Evolutionary conservation across 2,329 filamentous ascomycete genomes (phyloP).

Genomic region (Cryphonectria carpinicola): DNA sequence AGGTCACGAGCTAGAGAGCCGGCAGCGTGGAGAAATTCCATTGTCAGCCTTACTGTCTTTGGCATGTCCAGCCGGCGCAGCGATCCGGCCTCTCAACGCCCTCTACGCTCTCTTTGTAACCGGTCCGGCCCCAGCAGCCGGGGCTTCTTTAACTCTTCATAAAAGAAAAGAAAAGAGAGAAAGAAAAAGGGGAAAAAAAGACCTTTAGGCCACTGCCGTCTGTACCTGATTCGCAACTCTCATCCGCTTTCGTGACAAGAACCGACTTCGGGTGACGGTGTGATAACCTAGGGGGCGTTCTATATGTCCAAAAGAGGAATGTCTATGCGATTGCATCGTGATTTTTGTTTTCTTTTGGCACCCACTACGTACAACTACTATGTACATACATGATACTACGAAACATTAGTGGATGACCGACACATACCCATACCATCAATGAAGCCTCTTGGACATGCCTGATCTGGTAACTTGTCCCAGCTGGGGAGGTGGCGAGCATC

Average conservation of each 20-base stretch:
- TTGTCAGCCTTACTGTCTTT: slow-evolving; percentile 19
- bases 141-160: not conserved
- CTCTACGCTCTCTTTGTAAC: not conserved
- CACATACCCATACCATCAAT: not conserved
- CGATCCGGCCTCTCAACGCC: slow-evolving; percentile 4
- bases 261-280: slow-evolving; percentile 19
- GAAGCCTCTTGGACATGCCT: slow-evolving; percentile 19
- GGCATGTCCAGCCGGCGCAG: slow-evolving; percentile 27
- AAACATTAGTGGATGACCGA: not conserved
- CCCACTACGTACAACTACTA: not conserved
- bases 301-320: slow-evolving; percentile 24
- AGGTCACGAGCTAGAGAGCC: slow-evolving; percentile 14
- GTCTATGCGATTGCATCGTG: slow-evolving; percentile 23
- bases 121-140: slow-evolving; percentile 14
- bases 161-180: not conserved
- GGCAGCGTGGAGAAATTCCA: slow-evolving; percentile 6
- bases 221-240: slow-evolving; percentile 13
- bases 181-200: not conserved
- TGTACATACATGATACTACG: not conserved
- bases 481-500: not conserved
- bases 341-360: too few species aligned
- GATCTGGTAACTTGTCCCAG: not conserved
- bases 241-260: slow-evolving; percentile 2
- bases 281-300: slow-evolving; percentile 1
- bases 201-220: not conserved